phyloP scores from a whole-genome alignment of 108 stramenopile species.

The Aureococcus anophagefferens region DNA sequence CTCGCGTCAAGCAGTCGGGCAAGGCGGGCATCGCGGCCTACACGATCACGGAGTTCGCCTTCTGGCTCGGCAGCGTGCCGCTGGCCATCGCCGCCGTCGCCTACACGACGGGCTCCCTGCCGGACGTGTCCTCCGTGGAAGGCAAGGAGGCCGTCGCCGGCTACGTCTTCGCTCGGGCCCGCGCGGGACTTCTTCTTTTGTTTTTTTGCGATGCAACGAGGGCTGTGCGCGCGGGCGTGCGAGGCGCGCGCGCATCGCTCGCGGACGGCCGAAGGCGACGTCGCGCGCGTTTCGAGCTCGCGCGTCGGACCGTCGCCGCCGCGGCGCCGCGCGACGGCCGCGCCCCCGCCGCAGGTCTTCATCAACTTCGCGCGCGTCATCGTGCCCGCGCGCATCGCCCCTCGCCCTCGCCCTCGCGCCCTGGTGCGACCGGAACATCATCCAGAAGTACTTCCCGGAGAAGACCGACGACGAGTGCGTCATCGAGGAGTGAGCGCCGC shows the following conservation, averaged over 20 bases:
- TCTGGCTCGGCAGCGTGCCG: not conserved
- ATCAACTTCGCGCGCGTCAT: not conserved
- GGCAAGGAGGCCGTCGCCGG: conserved; percentile 1
- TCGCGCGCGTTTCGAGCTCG: too few relatives aligned
- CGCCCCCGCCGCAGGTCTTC: too few relatives aligned
- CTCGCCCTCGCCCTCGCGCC: not conserved
- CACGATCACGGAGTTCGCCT: not conserved
- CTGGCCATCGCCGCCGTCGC: not conserved
- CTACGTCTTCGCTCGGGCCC: conserved; percentile 3
- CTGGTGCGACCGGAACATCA: not conserved
- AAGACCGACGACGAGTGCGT: not conserved
- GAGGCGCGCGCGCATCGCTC: too few relatives aligned
- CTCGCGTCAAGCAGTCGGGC: not conserved
- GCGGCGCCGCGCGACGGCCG: too few relatives aligned
- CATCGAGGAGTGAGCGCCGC: too few relatives aligned
- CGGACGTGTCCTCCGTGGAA: not conserved
- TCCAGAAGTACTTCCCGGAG: not conserved
- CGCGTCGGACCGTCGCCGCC: too few relatives aligned
- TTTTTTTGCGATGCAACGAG: too few relatives aligned
- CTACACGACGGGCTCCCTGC: not conserved
- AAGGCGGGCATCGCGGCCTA: not conserved
- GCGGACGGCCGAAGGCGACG: too few relatives aligned
- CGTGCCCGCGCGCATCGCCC: not conserved
- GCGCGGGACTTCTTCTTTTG: too few relatives aligned
- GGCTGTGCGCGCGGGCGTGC: too few relatives aligned